Evolutionary conservation across 1,284 basidiomycete genomes (phyloP).

Genomic region (Tremellales sp.): DNA sequence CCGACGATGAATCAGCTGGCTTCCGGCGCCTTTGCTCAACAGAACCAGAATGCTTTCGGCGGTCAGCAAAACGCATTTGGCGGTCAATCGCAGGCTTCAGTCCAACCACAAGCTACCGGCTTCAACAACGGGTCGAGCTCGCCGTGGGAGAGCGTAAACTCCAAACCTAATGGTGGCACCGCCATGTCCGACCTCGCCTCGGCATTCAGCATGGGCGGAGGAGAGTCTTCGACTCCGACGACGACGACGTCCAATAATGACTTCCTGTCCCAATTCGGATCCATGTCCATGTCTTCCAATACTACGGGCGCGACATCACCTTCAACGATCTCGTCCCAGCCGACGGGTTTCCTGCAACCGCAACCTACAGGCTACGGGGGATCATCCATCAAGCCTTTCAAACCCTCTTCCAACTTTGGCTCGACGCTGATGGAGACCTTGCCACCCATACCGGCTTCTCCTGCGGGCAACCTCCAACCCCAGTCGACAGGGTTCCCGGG

Average conservation of each 20-base stretch:
- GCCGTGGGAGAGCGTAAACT: neutral
- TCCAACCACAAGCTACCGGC: neutral
- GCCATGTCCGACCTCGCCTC: constrained; percentile 44
- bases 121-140: neutral
- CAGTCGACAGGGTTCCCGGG: constrained; percentile 28
- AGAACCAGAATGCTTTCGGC: neutral
- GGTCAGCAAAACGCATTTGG: neutral
- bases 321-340: constrained; percentile 14
- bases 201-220: constrained; percentile 38
- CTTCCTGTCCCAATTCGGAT: constrained; percentile 31
- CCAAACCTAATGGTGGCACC: constrained; percentile 4
- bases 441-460: constrained; percentile 52
- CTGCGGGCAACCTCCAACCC: constrained; percentile 6
- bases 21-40: constrained; percentile 49
- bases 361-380: constrained; percentile 78
- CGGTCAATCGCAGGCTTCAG: neutral
- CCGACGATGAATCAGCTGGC: constrained; percentile 79
- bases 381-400: constrained; percentile 72
- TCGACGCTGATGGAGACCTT: constrained; percentile 71
- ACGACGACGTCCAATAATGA: constrained; percentile 14
- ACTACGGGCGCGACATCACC: constrained; percentile 4
- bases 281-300: constrained; percentile 8
- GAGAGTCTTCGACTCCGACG: constrained; percentile 1
- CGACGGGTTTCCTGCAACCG: constrained; percentile 54
- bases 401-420: constrained; percentile 85